A percentile compares a stretch with the other conserved stretches of the same genome.
phyloP scores from a whole-genome alignment of 331 rosid species.

The Spiraea crenata region DNA sequence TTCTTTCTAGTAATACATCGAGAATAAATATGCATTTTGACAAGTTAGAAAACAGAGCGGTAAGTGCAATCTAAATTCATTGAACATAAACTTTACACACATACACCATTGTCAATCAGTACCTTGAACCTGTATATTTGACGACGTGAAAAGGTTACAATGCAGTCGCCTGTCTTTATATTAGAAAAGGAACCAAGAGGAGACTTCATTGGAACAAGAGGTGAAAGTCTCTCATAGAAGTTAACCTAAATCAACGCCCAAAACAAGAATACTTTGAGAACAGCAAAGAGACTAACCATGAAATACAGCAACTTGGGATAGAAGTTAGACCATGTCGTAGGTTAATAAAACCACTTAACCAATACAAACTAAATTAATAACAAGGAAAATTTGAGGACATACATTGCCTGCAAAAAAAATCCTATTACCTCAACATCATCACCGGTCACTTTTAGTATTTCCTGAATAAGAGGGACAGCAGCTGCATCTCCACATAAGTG shows the following conservation, averaged over 20 bases:
- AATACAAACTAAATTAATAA: constrained; percentile 5
- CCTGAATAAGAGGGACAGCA: constrained; percentile 76
- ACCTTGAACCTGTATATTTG: constrained; percentile 74
- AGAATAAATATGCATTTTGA: constrained; percentile 18
- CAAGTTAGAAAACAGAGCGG: constrained; percentile 19
- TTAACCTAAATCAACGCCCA: constrained; percentile 52
- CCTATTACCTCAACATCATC: constrained; percentile 75
- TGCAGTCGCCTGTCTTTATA: constrained; percentile 75
- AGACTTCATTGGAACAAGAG: constrained; percentile 65
- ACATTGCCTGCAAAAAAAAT: constrained; percentile 1
- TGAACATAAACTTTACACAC: constrained; percentile 2
- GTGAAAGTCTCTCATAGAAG: constrained; percentile 77
- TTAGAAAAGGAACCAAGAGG: constrained; percentile 80
- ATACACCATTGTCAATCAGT: constrained; percentile 15
- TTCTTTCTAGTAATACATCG: constrained; percentile 49
- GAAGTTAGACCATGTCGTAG: neutral
- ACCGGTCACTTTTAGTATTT: constrained; percentile 72
- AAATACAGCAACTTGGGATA: neutral
- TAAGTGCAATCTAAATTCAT: neutral
- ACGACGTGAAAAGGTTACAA: constrained; percentile 81
- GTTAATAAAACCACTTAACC: neutral
- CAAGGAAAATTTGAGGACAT: neutral
- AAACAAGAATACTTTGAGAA: neutral
- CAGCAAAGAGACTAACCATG: constrained; percentile 26
- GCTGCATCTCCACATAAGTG: constrained; percentile 99